Percentiles rank a stretch among this genome's conserved stretches.
These are phyloP conservation scores for Sequoia sempervirens DNA, from an alignment of 75 land plant genomes.

Conservation along the genomic window DNA sequence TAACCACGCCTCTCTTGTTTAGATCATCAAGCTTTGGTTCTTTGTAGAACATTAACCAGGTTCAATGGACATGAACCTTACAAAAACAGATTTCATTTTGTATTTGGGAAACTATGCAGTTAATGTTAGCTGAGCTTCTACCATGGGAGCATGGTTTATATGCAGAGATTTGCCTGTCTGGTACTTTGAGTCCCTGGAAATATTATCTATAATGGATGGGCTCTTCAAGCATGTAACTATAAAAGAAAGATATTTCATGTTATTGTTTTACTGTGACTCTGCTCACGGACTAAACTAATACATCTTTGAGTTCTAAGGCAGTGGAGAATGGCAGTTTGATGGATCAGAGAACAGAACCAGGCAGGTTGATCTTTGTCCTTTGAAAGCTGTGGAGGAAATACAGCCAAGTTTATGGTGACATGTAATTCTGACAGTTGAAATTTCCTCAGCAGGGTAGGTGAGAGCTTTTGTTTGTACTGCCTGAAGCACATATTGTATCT, in stretches of 20 bases:
- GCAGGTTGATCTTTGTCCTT: slow-evolving; percentile 2
- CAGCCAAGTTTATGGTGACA: not conserved
- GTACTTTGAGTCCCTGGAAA: not conserved
- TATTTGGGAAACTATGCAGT: not conserved
- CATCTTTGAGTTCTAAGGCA: not conserved
- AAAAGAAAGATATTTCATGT: slow-evolving; percentile 3
- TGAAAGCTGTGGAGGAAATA: not conserved
- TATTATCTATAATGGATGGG: not conserved
- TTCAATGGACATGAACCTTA: slow-evolving; percentile 6
- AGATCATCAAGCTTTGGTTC: slow-evolving; percentile 4
- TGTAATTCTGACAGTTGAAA: not conserved
- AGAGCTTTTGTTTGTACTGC: not conserved
- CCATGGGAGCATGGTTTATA: not conserved
- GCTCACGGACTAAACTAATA: not conserved
- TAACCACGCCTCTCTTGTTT: not conserved
- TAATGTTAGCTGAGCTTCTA: slow-evolving; percentile 11
- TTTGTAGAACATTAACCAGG: not conserved
- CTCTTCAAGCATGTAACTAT: not conserved
- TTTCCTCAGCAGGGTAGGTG: not conserved
- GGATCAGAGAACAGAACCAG: slow-evolving; percentile 5
- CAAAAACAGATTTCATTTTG: slow-evolving; percentile 9
- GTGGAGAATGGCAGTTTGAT: slow-evolving; percentile 4
- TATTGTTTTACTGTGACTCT: not conserved
- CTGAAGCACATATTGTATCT: slow-evolving; percentile 6
- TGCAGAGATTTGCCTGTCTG: slow-evolving; percentile 6